Base-by-base conservation (phyloP, 371 early-diverging fungal genomes). In the Fennellomyces sp. region DNA sequence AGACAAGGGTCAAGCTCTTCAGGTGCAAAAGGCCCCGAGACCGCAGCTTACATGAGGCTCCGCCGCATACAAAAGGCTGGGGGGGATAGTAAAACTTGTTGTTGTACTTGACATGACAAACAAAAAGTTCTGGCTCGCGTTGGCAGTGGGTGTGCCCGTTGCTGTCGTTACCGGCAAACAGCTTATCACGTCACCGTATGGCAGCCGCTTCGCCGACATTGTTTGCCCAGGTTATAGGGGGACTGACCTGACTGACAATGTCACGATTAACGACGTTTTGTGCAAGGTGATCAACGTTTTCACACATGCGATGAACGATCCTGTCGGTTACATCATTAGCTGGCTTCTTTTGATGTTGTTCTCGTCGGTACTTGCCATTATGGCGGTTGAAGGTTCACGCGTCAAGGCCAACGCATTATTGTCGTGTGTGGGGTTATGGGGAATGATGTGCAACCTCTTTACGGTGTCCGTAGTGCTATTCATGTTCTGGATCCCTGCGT, bases 341-440 rank as follows among this genome's bases (percentile, higher is more conserved):
- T 31, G n/a, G 3, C 6, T 52, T 5, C 19, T 60, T 10, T 31
- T 60, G 36, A 35, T 29, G 5, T 25, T 52, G 27, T 60, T 52
- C 19, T 52, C 52, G 21, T 27, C 48, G 13, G 25, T 41, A 13
- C 33, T 60, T 5, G 48, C 47, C 25, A 15, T 60, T 7, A 30
- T 23, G 60, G n/a, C 17, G 17, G 13, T 60, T 39, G 61, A 61
- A 61, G 50, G 61, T 10, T 52, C 61, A 19, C 61, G 61, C 2
- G 54, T 54, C 48, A 28, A 38, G 7, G 56, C 56, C 41, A 56
- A 39, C 17, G 23, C 30, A 2, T 10, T 45, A 19, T 36, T 61
- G 27, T 10, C 45, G 17, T 38, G 19, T 30, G 11, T 48, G 5
- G 45, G 39, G 17, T 36, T 61, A 21, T 61, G 53, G 49, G 48